Conservation (phyloP, 805 yeast genomes). For the Candida chauliodis region DNA sequence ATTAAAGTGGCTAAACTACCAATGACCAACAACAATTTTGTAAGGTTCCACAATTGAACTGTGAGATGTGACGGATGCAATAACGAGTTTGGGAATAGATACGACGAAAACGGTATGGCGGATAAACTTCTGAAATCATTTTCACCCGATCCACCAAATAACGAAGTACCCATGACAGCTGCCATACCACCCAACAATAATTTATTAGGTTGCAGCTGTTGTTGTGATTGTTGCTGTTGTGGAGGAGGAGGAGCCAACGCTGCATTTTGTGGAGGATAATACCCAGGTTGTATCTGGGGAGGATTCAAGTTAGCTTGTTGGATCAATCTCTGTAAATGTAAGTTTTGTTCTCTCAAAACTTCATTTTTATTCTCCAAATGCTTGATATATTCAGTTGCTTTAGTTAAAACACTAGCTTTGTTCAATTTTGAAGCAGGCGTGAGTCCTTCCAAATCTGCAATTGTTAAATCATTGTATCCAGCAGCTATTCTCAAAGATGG, state of each 20-base stretch:
- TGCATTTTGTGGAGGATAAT: constrained; percentile 12
- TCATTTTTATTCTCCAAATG: constrained; percentile 66
- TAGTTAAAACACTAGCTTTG: constrained; percentile 71
- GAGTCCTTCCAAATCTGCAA: constrained; percentile 62
- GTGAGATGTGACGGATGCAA: constrained; percentile 20
- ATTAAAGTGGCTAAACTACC: constrained; percentile 16
- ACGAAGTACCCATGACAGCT: constrained; percentile 58
- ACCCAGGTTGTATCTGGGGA: constrained; percentile 13
- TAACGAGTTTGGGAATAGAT: constrained; percentile 18
- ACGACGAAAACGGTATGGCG: constrained; percentile 37
- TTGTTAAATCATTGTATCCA: constrained; percentile 40
- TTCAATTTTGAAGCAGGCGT: constrained; percentile 74
- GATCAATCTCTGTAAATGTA: constrained; percentile 35
- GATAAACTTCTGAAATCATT: constrained; percentile 45
- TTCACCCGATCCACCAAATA: constrained; percentile 46
- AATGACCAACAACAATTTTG: constrained; percentile 22
- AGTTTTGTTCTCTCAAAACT: constrained; percentile 44
- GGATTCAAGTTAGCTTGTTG: constrained; percentile 25
- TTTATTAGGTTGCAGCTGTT: constrained; percentile 33
- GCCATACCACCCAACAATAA: constrained; percentile 62
- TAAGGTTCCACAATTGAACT: constrained; percentile 18
- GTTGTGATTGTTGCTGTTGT: constrained; percentile 6
- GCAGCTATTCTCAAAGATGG: constrained; percentile 69
- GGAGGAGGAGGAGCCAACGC: constrained; percentile 7
- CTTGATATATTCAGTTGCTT: constrained; percentile 74